Percentiles rank a stretch among this genome's conserved stretches.
phyloP scores from a whole-genome alignment of 1,284 basidiomycete species.

The Macrocybe sp. region DNA sequence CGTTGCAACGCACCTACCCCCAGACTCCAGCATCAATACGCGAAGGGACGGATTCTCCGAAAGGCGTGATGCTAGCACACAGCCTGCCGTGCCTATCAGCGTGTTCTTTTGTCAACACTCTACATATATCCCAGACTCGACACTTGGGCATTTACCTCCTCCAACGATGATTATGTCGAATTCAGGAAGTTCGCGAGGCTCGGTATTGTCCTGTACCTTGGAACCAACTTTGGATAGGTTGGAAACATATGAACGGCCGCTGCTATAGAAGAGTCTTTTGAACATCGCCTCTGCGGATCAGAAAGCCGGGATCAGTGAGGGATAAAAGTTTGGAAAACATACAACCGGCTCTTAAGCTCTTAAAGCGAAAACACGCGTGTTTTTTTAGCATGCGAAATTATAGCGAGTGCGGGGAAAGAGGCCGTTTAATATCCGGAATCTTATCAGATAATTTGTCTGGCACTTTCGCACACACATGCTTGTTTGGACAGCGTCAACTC shows the following conservation, averaged over 20 bases:
- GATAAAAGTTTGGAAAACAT: too few species aligned
- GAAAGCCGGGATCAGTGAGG: too few species aligned
- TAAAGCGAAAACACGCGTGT: too few species aligned
- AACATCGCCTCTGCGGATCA: too few species aligned
- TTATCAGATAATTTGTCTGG: background rate
- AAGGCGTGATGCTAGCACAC: constrained; percentile 58
- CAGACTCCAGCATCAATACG: constrained; percentile 62
- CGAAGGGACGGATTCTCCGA: constrained; percentile 51
- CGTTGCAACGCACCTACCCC: constrained; percentile 41
- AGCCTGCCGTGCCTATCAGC: constrained; percentile 57
- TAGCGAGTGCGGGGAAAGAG: too few species aligned
- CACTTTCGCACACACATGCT: background rate
- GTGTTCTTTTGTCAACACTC: background rate
- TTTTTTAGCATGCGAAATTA: too few species aligned
- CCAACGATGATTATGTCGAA: constrained; percentile 61
- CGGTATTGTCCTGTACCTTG: constrained; percentile 2
- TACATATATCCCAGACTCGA: background rate
- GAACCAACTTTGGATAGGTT: constrained; percentile 16
- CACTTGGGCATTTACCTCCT: constrained; percentile 40
- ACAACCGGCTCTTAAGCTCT: too few species aligned
- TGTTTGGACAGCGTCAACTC: constrained; percentile 3
- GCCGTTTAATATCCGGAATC: background rate
- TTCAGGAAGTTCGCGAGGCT: constrained; percentile 23
- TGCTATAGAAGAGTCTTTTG: too few species aligned
- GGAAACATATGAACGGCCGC: constrained; percentile 8